Evolutionary conservation across 441 rosid species (phyloP).

Genomic region (Jatropha podagrica): DNA sequence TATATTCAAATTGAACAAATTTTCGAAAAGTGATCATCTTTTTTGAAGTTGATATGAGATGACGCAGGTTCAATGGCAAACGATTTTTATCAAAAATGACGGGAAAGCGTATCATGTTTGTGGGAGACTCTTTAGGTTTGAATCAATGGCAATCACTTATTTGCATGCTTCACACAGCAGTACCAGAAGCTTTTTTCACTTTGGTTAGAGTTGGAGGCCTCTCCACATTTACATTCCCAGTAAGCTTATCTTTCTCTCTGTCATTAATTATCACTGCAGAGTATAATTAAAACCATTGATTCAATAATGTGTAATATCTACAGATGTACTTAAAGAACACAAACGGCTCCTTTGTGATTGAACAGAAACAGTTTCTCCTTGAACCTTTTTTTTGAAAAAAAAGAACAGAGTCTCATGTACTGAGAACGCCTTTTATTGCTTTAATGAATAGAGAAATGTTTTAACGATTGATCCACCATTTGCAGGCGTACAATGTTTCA

Average conservation of each 20-base stretch:
- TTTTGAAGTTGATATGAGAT: background rate
- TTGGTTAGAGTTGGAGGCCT: constrained; percentile 1
- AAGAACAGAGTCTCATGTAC: too few relatives aligned
- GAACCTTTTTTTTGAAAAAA: too few relatives aligned
- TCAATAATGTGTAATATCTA: too few relatives aligned
- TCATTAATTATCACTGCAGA: background rate
- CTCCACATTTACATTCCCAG: constrained; percentile 11
- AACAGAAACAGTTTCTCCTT: too few relatives aligned
- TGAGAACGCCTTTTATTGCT: too few relatives aligned
- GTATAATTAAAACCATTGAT: too few relatives aligned
- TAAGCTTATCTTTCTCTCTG: background rate
- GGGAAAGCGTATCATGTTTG: constrained; percentile 16
- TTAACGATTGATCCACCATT: background rate
- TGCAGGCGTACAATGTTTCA: constrained; percentile 18
- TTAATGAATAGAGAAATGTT: background rate
- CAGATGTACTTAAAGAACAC: too few relatives aligned
- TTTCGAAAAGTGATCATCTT: background rate
- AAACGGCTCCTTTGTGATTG: too few relatives aligned
- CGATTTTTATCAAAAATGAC: constrained; percentile 7
- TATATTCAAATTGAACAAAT: background rate
- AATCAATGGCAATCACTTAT: constrained; percentile 21
- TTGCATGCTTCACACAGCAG: constrained; percentile 21
- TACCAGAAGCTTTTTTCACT: constrained; percentile 11
- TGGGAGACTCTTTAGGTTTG: constrained; percentile 19
- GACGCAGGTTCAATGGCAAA: constrained; percentile 14